Evolutionary conservation across 2,329 filamentous ascomycete genomes (phyloP).

Genomic region (Nannizziopsis arthrosporioides): DNA sequence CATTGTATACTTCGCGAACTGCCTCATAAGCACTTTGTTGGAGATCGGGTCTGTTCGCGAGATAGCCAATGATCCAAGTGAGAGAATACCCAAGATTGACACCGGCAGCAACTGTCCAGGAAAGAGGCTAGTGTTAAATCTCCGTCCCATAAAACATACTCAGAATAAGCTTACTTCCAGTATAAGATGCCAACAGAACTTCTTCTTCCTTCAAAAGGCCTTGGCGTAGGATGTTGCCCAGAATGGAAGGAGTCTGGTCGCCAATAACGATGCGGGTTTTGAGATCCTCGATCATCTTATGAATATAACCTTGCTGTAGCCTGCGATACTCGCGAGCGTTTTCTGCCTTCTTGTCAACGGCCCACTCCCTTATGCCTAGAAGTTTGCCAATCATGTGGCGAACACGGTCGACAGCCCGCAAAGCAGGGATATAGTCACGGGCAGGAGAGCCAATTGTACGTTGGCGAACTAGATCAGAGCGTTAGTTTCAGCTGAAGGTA

Average conservation of each 20-base stretch:
- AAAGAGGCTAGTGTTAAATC: background rate
- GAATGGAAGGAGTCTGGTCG: conserved; percentile 16
- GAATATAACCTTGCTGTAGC: conserved; percentile 14
- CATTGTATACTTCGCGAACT: conserved; percentile 15
- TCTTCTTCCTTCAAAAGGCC: conserved; percentile 15
- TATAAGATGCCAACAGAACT: conserved; percentile 15
- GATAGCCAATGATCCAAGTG: conserved; percentile 16
- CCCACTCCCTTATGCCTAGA: conserved; percentile 13
- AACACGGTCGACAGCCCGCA: conserved; percentile 11
- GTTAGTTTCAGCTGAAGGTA: background rate
- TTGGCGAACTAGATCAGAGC: conserved; percentile 12
- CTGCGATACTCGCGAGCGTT: conserved; percentile 14
- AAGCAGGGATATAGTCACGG: conserved; percentile 14
- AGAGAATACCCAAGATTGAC: conserved; percentile 16
- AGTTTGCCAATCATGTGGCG: conserved; percentile 13
- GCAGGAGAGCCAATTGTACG: conserved; percentile 15
- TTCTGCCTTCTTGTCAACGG: conserved; percentile 14
- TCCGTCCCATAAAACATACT: background rate
- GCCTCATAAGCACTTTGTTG: conserved; percentile 15
- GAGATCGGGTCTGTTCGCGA: conserved; percentile 15
- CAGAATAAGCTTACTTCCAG: conserved; percentile 12
- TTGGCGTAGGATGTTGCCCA: conserved; percentile 15
- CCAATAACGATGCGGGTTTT: conserved; percentile 11
- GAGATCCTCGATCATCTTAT: conserved; percentile 14
- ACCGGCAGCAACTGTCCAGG: conserved; percentile 15